Base-by-base conservation (phyloP, 1,284 basidiomycete species). In the Leccinum subatratum region DNA sequence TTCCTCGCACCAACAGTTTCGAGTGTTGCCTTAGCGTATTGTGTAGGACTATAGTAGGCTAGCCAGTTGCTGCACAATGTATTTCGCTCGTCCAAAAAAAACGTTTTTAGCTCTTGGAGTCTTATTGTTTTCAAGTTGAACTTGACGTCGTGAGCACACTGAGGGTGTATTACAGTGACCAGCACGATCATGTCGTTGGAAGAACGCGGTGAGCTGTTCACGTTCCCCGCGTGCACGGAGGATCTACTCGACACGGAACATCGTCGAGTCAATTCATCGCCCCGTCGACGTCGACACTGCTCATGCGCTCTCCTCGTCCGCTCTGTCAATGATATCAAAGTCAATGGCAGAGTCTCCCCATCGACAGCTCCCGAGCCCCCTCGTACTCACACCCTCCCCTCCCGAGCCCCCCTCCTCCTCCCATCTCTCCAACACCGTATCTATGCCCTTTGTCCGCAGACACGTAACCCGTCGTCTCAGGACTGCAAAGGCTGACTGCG, bases 381-480 rank as follows among this genome's bases (percentile, higher is more conserved):
- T 92, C 75, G 85, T 92, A 60, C 89, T 92, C 75, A 82, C 86
- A 60, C 87, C 88, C 68, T 88, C 91, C 28, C 28, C 18, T 11
- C 11, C 57, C 2, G 18, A 25, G 8, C 28, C 54, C 9, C 30
- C 58, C 51, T 54, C 51, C 34, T 18, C 60, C 20, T 20, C 34
- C 14, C 83, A 64, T 79, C 81, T 80, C 61, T 86, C 88, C 14
- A 89, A 87, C 74, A 91, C 89, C 66, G 90, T 93, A 64, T 92
- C 91, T 65, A 93, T 92, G 90, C 90, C 93, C 58, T 96, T 95
- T 73, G 95, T 98, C 68, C 86, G 93, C 65, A 88, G 94, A 67
- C 96, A 98, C 81, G 94, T 98, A 73, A 94, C 93, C 61, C 88
- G 95, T 72, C 91, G 96, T 65, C 88, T 98, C 77, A 92, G 92